Evolutionary conservation across 176 grass and related monocot species (phyloP), one percentile per base, ranked within the genome.

Genomic region (Olyra latifolia): DNA sequence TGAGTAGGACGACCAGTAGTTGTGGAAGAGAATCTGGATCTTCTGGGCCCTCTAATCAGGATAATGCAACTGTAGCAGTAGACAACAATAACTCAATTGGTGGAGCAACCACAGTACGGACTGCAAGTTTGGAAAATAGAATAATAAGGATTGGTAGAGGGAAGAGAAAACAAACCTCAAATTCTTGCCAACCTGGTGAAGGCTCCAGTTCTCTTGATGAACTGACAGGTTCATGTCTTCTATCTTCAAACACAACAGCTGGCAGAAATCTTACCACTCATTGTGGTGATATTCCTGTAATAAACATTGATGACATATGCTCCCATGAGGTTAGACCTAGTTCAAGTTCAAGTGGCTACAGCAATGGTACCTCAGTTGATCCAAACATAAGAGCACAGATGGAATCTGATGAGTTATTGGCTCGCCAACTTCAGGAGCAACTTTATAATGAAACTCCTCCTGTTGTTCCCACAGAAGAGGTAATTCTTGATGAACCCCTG

Each of bases 391-490:
- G 61, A 60, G 79, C 61, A 55, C 95, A 94, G 79, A 53, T 98
- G 59, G 92, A 94, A 39, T 88, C 81, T 40, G 95, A 98, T 91
- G 92, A 98, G 86, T 76, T 94, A 86, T 83, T 98, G 68, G 95
- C 95, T 72, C 88, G 86, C 38, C 92, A 87, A 53, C 89, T 98
- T 60, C 95, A 98, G 88, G 92, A 98, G 69, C 90, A 98, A 81
- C 62, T 98, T 41, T 91, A 94, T 65, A 98, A 87, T 80, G 95
- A 94, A 87, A 82, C 78, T 57, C 76, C 85, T 74, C 69, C 16
- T 63, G 77, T 74, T 87, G 65, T 43, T 67, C 71, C 50, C 50
- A 84, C 75, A 78, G 92, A 98, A 47, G 88, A 91, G 78, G 92
- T 93, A 84, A 53, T 70, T 87, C 39, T 14, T 82, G 25, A 47